Percentiles rank a stretch among this genome's conserved stretches.
Conservation (phyloP, 495 filamentous ascomycete species). For the Xylaria nigripes region DNA sequence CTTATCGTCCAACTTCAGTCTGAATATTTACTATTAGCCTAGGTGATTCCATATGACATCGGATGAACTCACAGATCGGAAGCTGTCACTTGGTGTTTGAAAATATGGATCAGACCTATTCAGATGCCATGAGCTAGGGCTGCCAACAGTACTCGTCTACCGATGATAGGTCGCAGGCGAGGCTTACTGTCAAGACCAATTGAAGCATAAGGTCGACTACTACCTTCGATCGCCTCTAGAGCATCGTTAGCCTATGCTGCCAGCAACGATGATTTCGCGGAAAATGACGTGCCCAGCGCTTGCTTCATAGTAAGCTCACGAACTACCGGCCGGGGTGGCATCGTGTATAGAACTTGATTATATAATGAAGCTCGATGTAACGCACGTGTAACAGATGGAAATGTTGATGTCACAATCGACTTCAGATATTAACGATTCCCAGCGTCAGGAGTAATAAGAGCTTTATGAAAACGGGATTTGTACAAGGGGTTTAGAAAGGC, state of each 20-base stretch:
- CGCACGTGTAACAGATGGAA: background rate
- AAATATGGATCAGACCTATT: conserved; percentile 48
- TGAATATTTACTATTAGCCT: conserved; percentile 16
- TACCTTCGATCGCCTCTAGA: conserved; percentile 23
- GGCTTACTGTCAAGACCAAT: conserved; percentile 29
- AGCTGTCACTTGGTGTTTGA: conserved; percentile 50
- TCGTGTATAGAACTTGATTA: background rate
- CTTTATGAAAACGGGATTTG: background rate
- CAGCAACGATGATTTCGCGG: background rate
- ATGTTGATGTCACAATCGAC: background rate
- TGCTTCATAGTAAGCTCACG: conserved; percentile 7
- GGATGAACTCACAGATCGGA: conserved; percentile 45
- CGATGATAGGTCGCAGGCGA: background rate
- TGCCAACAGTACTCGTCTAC: background rate
- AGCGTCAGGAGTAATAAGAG: background rate
- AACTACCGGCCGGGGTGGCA: conserved; percentile 8
- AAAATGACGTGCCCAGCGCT: conserved; percentile 7
- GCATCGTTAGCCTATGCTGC: conserved; percentile 8
- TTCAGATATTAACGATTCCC: background rate
- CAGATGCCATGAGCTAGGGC: conserved; percentile 1
- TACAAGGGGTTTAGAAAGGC: background rate
- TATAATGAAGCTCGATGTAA: background rate
- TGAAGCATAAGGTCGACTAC: conserved; percentile 18
- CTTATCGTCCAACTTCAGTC: conserved; percentile 51
- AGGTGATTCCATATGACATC: background rate